phyloP scores from a whole-genome alignment of 768 basidiomycete genomes.

The Boletus rufocinnamomeus region DNA sequence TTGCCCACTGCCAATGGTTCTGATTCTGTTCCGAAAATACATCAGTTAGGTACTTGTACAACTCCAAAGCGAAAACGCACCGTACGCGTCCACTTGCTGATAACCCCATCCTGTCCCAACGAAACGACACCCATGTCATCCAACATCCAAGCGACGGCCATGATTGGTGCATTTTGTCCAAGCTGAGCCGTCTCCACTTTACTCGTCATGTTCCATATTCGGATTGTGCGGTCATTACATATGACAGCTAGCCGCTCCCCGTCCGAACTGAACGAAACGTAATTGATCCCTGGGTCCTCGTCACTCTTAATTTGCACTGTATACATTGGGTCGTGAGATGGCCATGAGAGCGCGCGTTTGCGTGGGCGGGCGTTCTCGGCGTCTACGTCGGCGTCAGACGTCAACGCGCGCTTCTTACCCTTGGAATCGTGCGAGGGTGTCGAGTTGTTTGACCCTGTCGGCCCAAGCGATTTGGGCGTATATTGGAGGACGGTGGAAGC shows the following conservation, averaged over 20 bases:
- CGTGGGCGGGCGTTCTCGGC: constrained; percentile 34
- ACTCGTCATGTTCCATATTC: constrained; percentile 58
- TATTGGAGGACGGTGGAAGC: constrained; percentile 37
- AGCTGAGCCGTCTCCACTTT: constrained; percentile 57
- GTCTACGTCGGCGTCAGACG: constrained; percentile 26
- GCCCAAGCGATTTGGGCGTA: constrained; percentile 21
- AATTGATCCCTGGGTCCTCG: constrained; percentile 47
- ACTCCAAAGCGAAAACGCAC: constrained; percentile 37
- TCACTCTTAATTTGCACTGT: constrained; percentile 46
- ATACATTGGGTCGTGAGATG: constrained; percentile 43
- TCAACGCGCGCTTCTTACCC: constrained; percentile 43
- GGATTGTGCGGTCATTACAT: constrained; percentile 63
- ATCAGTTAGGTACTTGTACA: background rate
- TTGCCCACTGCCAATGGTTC: constrained; percentile 58
- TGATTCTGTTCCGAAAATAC: constrained; percentile 36
- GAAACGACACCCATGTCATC: constrained; percentile 56
- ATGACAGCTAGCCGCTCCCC: constrained; percentile 57
- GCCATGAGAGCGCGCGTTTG: constrained; percentile 47
- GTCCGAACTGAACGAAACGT: constrained; percentile 53
- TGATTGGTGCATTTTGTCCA: constrained; percentile 49
- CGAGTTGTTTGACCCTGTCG: constrained; percentile 20
- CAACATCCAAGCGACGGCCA: constrained; percentile 60
- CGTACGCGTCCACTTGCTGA: constrained; percentile 59
- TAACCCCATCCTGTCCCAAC: constrained; percentile 56
- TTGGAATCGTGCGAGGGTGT: constrained; percentile 33